Evolutionary conservation across 768 basidiomycete species (phyloP).

Genomic region (Pilatotrama ljubarskyi): DNA sequence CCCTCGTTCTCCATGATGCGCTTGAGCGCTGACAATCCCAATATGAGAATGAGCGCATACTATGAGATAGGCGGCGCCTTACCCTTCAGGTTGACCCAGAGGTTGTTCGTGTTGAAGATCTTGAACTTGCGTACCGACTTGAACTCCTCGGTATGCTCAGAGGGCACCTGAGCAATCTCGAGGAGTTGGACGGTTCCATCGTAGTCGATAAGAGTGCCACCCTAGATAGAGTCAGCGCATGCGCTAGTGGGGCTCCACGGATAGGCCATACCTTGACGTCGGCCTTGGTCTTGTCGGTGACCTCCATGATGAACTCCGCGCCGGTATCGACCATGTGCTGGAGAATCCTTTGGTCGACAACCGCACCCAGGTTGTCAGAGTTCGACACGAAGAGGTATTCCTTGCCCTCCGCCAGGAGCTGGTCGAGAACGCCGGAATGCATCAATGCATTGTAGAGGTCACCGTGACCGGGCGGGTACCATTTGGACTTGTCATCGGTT

Average conservation of each 20-base stretch:
- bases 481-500: slow-evolving; percentile 83
- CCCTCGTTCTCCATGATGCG: slow-evolving; percentile 83
- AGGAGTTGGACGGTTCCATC: slow-evolving; percentile 86
- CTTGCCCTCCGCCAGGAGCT: slow-evolving; percentile 87
- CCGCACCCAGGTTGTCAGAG: slow-evolving; percentile 94
- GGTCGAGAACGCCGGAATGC: slow-evolving; percentile 89
- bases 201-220: slow-evolving; percentile 89
- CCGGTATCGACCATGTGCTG: slow-evolving; percentile 82
- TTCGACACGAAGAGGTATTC: slow-evolving; percentile 98
- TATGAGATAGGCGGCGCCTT: slow-evolving; percentile 10
- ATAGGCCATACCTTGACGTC: slow-evolving; percentile 45
- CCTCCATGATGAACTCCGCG: slow-evolving; percentile 91
- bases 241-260: too few species aligned
- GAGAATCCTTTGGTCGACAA: slow-evolving; percentile 59
- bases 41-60: background rate
- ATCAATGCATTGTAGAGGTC: slow-evolving; percentile 91
- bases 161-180: slow-evolving; percentile 93
- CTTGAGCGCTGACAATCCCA: slow-evolving; percentile 69
- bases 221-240: slow-evolving; percentile 25
- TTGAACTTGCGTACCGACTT: slow-evolving; percentile 90
- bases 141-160: slow-evolving; percentile 93
- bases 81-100: slow-evolving; percentile 81
- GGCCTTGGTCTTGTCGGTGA: slow-evolving; percentile 96
- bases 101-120: slow-evolving; percentile 87
- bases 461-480: slow-evolving; percentile 98